Evolutionary conservation across 345 rosid species (phyloP).

Genomic region (Populus ilicifolia): DNA sequence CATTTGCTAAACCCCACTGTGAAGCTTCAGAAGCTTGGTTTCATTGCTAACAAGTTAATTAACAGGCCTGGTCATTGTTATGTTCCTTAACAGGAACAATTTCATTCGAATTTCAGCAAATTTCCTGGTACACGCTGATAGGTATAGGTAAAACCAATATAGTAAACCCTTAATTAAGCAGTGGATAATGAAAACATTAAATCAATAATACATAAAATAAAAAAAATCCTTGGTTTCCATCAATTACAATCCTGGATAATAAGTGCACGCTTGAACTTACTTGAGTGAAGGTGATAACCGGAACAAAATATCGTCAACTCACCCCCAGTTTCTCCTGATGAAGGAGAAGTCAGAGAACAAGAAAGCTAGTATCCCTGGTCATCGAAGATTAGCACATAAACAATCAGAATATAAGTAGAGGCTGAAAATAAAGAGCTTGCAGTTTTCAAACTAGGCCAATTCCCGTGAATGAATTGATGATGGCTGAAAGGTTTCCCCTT

Average conservation of each 20-base stretch:
- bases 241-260: not conserved
- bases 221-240: not conserved
- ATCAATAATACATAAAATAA: not conserved
- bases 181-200: not conserved
- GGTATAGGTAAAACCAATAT: not conserved
- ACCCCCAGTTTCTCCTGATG: conserved; percentile 13
- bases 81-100: not conserved
- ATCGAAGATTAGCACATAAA: not conserved
- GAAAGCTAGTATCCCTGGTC: not conserved
- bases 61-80: not conserved
- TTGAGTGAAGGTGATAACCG: conserved; percentile 11
- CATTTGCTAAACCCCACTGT: not conserved
- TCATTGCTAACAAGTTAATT: not conserved
- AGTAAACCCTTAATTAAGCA: not conserved
- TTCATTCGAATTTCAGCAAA: not conserved
- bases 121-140: not conserved
- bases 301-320: conserved; percentile 7
- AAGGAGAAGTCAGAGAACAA: not conserved
- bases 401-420: not conserved
- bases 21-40: not conserved
- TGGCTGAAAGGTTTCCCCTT: conserved; percentile 1
- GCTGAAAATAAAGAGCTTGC: conserved; percentile 1
- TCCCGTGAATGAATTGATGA: conserved; percentile 6
- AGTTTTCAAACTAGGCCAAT: conserved; percentile 8
- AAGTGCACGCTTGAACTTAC: not conserved